phyloP scores from a whole-genome alignment of 192 early-diverging fungal genomes.

The Powellomyces hirtus region DNA sequence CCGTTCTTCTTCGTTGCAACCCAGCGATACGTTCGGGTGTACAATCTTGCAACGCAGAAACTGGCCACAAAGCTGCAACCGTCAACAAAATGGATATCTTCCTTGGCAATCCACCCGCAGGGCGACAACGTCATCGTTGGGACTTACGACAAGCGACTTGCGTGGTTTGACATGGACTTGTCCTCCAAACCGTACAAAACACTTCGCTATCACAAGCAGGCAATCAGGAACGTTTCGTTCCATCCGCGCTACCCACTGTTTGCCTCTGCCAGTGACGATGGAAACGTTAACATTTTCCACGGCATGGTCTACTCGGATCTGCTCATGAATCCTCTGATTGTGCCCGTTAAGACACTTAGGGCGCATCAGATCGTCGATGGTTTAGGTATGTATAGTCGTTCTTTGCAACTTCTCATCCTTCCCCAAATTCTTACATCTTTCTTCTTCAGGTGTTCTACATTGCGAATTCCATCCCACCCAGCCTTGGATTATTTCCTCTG shows the following conservation, averaged over 20 bases:
- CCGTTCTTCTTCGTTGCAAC: constrained; percentile 94
- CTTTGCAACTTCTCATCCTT: background rate
- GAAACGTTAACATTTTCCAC: constrained; percentile 93
- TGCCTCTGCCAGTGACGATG: constrained; percentile 90
- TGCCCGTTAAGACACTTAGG: constrained; percentile 92
- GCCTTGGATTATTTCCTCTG: constrained; percentile 94
- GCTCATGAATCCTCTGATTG: constrained; percentile 95
- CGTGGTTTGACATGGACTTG: constrained; percentile 98
- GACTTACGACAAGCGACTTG: constrained; percentile 90
- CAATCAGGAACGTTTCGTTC: constrained; percentile 84
- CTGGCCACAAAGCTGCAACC: constrained; percentile 80
- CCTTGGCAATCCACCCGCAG: constrained; percentile 87
- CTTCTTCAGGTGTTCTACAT: constrained; percentile 66
- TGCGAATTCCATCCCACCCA: constrained; percentile 93
- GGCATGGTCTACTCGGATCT: constrained; percentile 97
- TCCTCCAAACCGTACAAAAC: constrained; percentile 90
- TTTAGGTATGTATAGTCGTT: constrained; percentile 53
- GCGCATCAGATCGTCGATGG: constrained; percentile 72
- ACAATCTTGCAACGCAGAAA: constrained; percentile 88
- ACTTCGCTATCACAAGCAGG: constrained; percentile 84
- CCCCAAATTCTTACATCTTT: background rate
- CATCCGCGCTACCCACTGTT: constrained; percentile 90
- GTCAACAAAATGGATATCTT: constrained; percentile 93
- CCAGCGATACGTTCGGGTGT: constrained; percentile 89
- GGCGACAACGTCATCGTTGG: constrained; percentile 96